Percentiles rank a stretch among this genome's conserved stretches.
Evolutionary conservation across 441 rosid species (phyloP).

Genomic region (Hura crepitans): DNA sequence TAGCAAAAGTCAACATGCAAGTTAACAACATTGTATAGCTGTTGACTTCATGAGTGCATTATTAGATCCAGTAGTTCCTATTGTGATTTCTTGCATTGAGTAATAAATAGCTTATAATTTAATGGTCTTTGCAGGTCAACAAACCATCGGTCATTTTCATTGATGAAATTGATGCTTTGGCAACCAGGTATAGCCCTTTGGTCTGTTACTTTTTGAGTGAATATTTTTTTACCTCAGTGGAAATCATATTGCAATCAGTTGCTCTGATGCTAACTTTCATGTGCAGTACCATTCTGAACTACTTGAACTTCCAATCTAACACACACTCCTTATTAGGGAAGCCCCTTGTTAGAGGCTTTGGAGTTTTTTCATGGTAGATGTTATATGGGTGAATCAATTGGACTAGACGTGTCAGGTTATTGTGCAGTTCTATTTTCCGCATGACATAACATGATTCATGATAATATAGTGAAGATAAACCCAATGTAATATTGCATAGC

Average conservation of each 20-base stretch:
- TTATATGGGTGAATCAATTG: neutral
- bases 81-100: conserved; percentile 11
- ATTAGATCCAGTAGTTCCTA: conserved; percentile 12
- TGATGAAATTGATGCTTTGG: conserved; percentile 94
- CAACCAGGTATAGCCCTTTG: conserved; percentile 56
- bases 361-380: neutral
- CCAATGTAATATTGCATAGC: neutral
- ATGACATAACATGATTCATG: neutral
- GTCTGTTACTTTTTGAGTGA: conserved; percentile 12
- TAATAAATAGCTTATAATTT: conserved; percentile 20
- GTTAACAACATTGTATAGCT: neutral
- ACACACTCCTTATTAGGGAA: neutral
- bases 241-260: neutral
- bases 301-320: neutral
- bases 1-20: conserved; percentile 13
- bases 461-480: neutral
- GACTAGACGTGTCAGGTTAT: neutral
- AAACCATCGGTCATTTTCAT: conserved; percentile 93
- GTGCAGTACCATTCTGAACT: neutral
- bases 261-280: neutral
- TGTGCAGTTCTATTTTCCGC: neutral
- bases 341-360: neutral
- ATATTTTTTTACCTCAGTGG: neutral
- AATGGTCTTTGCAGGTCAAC: conserved; percentile 63
- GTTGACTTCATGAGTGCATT: neutral